Percentiles rank a stretch among this genome's conserved stretches.
Conservation (phyloP, 2,329 filamentous ascomycete genomes). For the Monosporascus sp. region DNA sequence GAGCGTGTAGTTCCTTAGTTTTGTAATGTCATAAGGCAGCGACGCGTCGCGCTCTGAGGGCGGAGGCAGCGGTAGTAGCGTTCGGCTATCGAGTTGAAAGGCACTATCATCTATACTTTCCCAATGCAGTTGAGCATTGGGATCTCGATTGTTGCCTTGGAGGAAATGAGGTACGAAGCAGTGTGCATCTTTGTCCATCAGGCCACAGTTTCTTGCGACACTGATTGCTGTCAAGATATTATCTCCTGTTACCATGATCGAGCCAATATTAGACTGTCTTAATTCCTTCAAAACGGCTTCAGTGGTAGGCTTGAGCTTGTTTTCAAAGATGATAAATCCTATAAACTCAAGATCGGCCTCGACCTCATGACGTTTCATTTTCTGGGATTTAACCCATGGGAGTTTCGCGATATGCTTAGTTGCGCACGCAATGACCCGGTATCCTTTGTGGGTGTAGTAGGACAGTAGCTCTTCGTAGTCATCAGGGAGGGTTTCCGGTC, state of each 20-base stretch:
- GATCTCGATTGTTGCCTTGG: slow-evolving; percentile 64
- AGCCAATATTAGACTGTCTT: slow-evolving; percentile 73
- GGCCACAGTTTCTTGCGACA: slow-evolving; percentile 81
- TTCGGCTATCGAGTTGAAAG: slow-evolving; percentile 72
- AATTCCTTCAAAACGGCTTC: slow-evolving; percentile 77
- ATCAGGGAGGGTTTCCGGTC: slow-evolving; percentile 72
- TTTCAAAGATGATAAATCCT: slow-evolving; percentile 98
- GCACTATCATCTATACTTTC: slow-evolving; percentile 88
- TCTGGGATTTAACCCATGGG: slow-evolving; percentile 91
- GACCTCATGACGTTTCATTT: slow-evolving; percentile 81
- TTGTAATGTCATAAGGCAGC: slow-evolving; percentile 76
- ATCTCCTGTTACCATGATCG: slow-evolving; percentile 96
- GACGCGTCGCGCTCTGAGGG: slow-evolving; percentile 72
- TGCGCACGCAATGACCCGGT: slow-evolving; percentile 92
- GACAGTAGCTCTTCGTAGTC: slow-evolving; percentile 88
- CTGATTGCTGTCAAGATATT: slow-evolving; percentile 97
- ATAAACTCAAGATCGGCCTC: slow-evolving; percentile 82
- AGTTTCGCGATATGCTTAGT: slow-evolving; percentile 82
- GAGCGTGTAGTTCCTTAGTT: slow-evolving; percentile 78
- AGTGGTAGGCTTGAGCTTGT: slow-evolving; percentile 90
- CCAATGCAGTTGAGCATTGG: slow-evolving; percentile 73
- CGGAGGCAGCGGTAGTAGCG: slow-evolving; percentile 68
- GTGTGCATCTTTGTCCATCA: slow-evolving; percentile 75
- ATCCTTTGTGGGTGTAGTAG: slow-evolving; percentile 92
- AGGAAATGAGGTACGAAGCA: slow-evolving; percentile 90